These are phyloP conservation scores for Fusarium concolor DNA, from an alignment of 2,329 filamentous ascomycete genomes.

Conservation along the genomic window DNA sequence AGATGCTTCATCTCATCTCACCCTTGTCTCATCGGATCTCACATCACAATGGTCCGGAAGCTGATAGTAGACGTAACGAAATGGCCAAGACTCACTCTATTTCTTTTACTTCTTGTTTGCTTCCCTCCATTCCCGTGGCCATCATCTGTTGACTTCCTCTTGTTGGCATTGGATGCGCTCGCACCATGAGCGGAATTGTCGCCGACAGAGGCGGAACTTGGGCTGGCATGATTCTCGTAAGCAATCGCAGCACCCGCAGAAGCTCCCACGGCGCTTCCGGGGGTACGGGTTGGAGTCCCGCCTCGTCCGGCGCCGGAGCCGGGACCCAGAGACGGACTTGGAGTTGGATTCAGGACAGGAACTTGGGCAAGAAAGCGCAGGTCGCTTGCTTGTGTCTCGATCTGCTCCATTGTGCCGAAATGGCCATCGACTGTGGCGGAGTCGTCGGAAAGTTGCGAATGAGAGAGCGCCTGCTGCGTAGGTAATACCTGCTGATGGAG, in stretches of 20 bases:
- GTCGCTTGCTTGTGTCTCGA: conserved; percentile 66
- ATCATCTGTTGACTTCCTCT: conserved; percentile 58
- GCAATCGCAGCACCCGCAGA: conserved; percentile 48
- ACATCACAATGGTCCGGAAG: background rate
- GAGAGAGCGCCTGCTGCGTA: conserved; percentile 13
- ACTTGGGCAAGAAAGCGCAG: conserved; percentile 63
- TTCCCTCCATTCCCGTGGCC: conserved; percentile 52
- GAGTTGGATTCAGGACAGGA: conserved; percentile 45
- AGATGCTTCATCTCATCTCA: conserved; percentile 7
- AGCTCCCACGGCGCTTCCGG: conserved; percentile 38
- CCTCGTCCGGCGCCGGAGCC: conserved; percentile 32
- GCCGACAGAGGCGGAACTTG: conserved; percentile 58
- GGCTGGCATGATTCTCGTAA: conserved; percentile 51
- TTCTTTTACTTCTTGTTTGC: conserved; percentile 70
- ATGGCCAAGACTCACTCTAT: conserved; percentile 59
- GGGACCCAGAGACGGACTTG: conserved; percentile 39
- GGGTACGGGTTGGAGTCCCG: conserved; percentile 35
- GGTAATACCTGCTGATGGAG: conserved; percentile 20
- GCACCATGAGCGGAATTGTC: conserved; percentile 61
- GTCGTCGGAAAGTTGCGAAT: conserved; percentile 11
- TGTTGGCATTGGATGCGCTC: conserved; percentile 46
- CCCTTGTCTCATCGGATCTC: conserved; percentile 20
- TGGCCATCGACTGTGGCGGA: conserved; percentile 33
- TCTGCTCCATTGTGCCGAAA: conserved; percentile 61
- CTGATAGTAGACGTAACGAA: conserved; percentile 8